Conservation (phyloP, 73 alveolate genomes). For the Effrenium voratum region DNA sequence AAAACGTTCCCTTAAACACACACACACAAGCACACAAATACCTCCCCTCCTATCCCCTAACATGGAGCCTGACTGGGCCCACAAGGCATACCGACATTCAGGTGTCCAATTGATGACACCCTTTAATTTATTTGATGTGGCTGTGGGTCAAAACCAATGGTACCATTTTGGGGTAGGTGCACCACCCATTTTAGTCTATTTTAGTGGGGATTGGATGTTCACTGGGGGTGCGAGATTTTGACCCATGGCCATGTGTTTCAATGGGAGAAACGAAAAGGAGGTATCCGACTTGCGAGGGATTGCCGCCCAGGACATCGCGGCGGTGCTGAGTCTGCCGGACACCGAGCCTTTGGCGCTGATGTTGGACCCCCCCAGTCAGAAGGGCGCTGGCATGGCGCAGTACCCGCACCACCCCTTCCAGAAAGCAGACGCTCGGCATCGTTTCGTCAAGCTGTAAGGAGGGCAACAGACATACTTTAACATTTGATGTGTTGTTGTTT, state of each 20-base stretch:
- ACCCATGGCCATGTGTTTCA: too few relatives aligned
- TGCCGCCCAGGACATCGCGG: conserved; percentile 29
- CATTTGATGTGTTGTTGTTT: too few relatives aligned
- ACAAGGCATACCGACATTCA: not conserved
- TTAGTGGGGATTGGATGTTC: not conserved
- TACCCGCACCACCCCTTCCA: conserved; percentile 90
- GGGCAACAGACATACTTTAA: too few relatives aligned
- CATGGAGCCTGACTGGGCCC: too few relatives aligned
- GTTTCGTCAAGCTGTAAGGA: too few relatives aligned
- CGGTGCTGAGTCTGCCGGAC: conserved; percentile 57
- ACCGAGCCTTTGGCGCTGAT: conserved; percentile 75
- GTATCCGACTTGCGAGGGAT: not conserved
- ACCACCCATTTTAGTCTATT: not conserved
- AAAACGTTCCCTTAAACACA: too few relatives aligned
- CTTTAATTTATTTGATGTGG: not conserved
- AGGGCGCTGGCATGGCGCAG: conserved; percentile 79
- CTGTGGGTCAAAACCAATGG: not conserved
- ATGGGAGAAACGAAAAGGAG: not conserved
- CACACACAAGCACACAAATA: too few relatives aligned
- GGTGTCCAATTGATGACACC: too few relatives aligned
- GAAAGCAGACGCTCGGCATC: conserved; percentile 14
- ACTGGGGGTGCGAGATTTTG: too few relatives aligned
- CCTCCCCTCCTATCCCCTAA: too few relatives aligned
- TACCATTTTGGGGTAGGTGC: not conserved
- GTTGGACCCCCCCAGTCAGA: conserved; percentile 90